phyloP scores from a whole-genome alignment of 306 rosid species.

The Rosa rugosa region DNA sequence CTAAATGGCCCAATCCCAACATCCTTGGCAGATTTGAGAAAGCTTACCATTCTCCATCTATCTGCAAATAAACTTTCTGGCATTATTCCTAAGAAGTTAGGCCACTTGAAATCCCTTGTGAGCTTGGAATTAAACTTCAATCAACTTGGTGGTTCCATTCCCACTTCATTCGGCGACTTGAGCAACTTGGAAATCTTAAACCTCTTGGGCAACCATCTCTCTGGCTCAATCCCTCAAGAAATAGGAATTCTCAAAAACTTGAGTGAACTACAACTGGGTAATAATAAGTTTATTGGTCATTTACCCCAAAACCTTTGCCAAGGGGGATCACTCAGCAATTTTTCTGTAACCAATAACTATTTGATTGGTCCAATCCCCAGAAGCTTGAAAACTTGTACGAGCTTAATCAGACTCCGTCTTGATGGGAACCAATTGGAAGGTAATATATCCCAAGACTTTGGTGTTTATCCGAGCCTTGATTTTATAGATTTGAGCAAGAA shows the following conservation, averaged over 20 bases:
- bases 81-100: background rate
- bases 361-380: conserved; percentile 15
- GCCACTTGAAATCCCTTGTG: conserved; percentile 12
- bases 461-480: background rate
- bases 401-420: conserved; percentile 13
- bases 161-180: conserved; percentile 9
- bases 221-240: no score
- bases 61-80: background rate
- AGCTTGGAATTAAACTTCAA: background rate
- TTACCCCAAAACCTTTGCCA: background rate
- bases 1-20: background rate
- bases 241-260: no score
- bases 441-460: conserved; percentile 11
- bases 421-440: conserved; percentile 18
- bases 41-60: background rate
- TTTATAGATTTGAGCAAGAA: background rate
- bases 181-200: background rate
- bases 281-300: no score
- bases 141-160: conserved; percentile 8
- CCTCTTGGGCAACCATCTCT: background rate
- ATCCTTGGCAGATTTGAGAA: background rate
- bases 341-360: background rate
- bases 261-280: no score
- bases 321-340: background rate
- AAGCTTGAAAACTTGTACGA: conserved; percentile 4